Conservation (phyloP, 2,329 filamentous ascomycete species). For the Canariomyces notabilis region DNA sequence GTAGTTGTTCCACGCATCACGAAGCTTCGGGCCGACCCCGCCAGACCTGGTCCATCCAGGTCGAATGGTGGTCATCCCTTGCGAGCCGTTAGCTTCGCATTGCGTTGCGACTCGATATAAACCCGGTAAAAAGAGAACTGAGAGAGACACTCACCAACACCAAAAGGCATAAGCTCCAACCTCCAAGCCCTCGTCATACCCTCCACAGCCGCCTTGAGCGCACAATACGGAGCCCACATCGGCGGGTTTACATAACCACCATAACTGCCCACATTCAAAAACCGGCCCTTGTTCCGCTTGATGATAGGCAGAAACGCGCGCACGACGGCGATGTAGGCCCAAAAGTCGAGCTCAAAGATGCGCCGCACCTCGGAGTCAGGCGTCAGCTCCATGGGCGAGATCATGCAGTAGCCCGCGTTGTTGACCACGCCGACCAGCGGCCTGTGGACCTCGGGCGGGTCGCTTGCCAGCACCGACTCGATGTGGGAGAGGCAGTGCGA, state of each 20-base stretch:
- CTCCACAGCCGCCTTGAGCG: slow-evolving; percentile 9
- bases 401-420: slow-evolving; percentile 13
- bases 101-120: too few species aligned
- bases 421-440: slow-evolving; percentile 10
- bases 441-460: slow-evolving; percentile 6
- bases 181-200: slow-evolving; percentile 8
- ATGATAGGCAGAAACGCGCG: slow-evolving; percentile 8
- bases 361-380: slow-evolving; percentile 8
- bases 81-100: not conserved
- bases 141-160: slow-evolving; percentile 2
- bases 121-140: not conserved
- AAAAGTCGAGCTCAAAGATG: slow-evolving; percentile 12
- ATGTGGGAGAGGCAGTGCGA: slow-evolving; percentile 3
- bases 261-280: slow-evolving; percentile 8
- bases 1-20: slow-evolving; percentile 5
- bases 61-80: slow-evolving; percentile 7
- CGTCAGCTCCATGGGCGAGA: slow-evolving; percentile 11
- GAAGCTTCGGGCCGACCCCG: slow-evolving; percentile 4
- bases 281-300: slow-evolving; percentile 9
- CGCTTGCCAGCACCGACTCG: slow-evolving; percentile 1
- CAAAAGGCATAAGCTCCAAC: slow-evolving; percentile 11
- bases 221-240: slow-evolving; percentile 8
- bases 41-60: slow-evolving; percentile 6
- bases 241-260: slow-evolving; percentile 12
- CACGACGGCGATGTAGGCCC: slow-evolving; percentile 9